Evolutionary conservation across 2,329 filamentous ascomycete species (phyloP).

Genomic region (Fusarium cyanostomum): DNA sequence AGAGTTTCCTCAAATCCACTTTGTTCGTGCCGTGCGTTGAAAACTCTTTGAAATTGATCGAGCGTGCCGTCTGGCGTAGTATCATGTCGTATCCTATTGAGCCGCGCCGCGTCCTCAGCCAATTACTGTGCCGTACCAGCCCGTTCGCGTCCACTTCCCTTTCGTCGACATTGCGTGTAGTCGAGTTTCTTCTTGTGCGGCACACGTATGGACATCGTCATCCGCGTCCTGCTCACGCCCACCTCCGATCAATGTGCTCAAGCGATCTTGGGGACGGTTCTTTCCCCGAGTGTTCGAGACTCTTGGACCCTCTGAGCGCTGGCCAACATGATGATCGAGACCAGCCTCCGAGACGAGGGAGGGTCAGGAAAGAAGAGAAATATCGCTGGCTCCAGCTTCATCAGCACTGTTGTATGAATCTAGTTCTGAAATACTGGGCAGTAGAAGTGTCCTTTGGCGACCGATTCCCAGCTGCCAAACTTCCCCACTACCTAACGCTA

Average conservation of each 20-base stretch:
- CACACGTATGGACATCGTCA: constrained; percentile 35
- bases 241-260: constrained; percentile 18
- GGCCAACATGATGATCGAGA: constrained; percentile 18
- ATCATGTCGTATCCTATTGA: constrained; percentile 22
- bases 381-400: neutral
- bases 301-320: constrained; percentile 18
- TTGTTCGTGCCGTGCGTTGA: constrained; percentile 15
- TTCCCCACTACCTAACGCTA: constrained; percentile 5
- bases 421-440: neutral
- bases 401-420: neutral
- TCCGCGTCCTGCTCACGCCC: constrained; percentile 15
- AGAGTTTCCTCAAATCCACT: constrained; percentile 19
- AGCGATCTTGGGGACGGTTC: constrained; percentile 12
- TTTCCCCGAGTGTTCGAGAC: constrained; percentile 17
- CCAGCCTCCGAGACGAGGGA: constrained; percentile 5
- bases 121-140: constrained; percentile 6
- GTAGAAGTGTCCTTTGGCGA: constrained; percentile 7
- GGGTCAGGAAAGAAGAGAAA: neutral
- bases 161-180: constrained; percentile 22
- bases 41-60: constrained; percentile 14
- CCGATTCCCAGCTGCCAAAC: constrained; percentile 24
- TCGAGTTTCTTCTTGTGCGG: constrained; percentile 10
- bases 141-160: constrained; percentile 9
- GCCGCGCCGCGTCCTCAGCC: constrained; percentile 6
- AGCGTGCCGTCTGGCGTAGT: constrained; percentile 11